Evolutionary conservation across 331 rosid genomes (phyloP), one percentile per base, ranked within the genome.

Genomic region (Prunus yedoensis): DNA sequence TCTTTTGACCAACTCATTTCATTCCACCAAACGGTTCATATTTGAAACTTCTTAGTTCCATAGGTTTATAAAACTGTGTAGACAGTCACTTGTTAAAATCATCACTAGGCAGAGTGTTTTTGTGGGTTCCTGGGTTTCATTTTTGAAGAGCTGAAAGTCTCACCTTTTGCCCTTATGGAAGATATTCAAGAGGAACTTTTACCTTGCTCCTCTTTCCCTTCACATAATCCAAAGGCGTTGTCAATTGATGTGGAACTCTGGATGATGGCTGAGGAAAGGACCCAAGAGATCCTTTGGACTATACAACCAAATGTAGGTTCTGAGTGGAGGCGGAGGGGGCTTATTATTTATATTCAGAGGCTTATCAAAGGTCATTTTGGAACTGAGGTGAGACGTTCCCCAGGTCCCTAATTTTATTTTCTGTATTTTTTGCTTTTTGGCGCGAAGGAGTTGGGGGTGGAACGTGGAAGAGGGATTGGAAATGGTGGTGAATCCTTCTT

Each of bases 261-360:
- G 90, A 66, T 41, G 4, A 79, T 67, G 25, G 90, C 87, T 4
- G 98, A 93, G 85, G 70, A 67, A 61, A 81, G 84, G 15, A 75
- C 83, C 16, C 66, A 20, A 4, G 91, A 87, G 79, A 86, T 93
- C 70, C 83, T 93, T 53, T 78, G 82, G 74, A 76, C 85, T 78
- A 83, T 93, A 56, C 96, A 76, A 61, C 93, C 98, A 1, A 93
- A 85, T 80, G 78, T 81, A 61, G 87, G 77, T 17, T 89, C 96
- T 16, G 89, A 90, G 79, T 77, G 80, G 53, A 83, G 74, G 61
- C 79, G 96, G 68, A 79, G 78, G 81, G 90, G 74, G 66, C 86
- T 90, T 6, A 78, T 87, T 32, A 79, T 76, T 47, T 89, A 82
- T 67, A 88, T 93, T 12, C 91, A 80, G 85, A 68, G 85, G 50